Evolutionary conservation across 106 monocot species (phyloP).

Genomic region (Allium fistulosum): DNA sequence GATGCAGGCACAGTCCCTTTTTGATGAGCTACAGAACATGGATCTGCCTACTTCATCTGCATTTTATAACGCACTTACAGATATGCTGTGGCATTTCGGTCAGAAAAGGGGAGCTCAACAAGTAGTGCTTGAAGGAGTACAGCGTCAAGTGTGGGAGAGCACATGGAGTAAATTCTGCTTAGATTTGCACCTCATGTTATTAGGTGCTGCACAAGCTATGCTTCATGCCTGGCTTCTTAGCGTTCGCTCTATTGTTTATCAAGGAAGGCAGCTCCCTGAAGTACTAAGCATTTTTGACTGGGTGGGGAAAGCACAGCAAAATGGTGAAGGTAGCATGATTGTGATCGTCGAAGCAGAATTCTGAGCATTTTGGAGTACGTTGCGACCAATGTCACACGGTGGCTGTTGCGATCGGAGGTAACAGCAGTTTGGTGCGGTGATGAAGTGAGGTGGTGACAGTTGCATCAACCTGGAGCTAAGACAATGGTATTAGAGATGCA

Average conservation of each 20-base stretch:
- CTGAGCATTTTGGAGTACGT: too few species aligned
- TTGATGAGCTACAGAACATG: constrained; percentile 78
- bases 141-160: constrained; percentile 61
- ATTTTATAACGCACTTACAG: constrained; percentile 95
- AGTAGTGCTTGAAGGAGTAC: constrained; percentile 80
- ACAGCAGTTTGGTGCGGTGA: too few species aligned
- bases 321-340: too few species aligned
- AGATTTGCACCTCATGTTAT: constrained; percentile 77
- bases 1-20: constrained; percentile 62
- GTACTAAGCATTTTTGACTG: constrained; percentile 63
- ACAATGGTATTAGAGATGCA: too few species aligned
- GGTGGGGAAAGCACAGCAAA: constrained; percentile 82
- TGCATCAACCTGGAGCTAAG: too few species aligned
- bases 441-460: too few species aligned
- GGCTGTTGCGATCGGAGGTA: too few species aligned
- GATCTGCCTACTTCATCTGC: constrained; percentile 84
- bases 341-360: too few species aligned
- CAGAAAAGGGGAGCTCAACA: constrained; percentile 85
- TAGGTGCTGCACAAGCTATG: constrained; percentile 71
- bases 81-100: constrained; percentile 97
- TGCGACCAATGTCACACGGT: too few species aligned
- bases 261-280: constrained; percentile 44
- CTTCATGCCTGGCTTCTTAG: constrained; percentile 69
- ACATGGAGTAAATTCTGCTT: constrained; percentile 45
- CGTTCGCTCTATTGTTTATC: constrained; percentile 41